Base-by-base conservation (phyloP, 352 stramenopile genomes). In the Saprolegnia parasitica region DNA sequence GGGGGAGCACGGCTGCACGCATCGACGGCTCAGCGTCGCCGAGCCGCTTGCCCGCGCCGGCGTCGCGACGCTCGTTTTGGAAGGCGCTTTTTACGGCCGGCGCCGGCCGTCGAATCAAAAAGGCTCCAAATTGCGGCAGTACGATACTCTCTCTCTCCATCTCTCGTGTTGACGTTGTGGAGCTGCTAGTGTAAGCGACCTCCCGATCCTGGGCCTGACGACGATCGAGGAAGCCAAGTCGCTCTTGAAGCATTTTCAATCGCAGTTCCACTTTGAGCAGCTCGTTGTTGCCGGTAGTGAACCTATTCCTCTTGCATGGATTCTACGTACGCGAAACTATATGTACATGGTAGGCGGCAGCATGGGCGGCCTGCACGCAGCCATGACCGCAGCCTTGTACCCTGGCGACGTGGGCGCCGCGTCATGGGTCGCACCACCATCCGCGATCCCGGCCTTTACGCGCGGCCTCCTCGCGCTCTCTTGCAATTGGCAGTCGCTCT, bases 181-280 rank as follows among this genome's bases (percentile, higher is more conserved):
- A 46, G 13, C 40, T 15, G 32, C 54, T 62, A 87, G 81, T n/a
- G 83, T 90, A 20, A 88, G 76, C 32, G 84, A 93, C 50, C 65
- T 93, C 20, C 81, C 84, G 1, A 88, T 91, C 24, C 68, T 93
- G 9, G 84, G 84, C 0, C 80, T 91, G 75, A 81, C 84, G 15
- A 93, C 84, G 4, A 93, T 93, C n/a, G 83, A 90, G 68, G 84
- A 93, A 71, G 76, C 84, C 71, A 93, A 93, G 66, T 91, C 83
- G 18, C 71, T 93, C 57, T 67, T 93, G n/a, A 70, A 74, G 35
- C 75, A 90, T 49, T 90, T 89, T 60, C 76, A 82, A 55, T 61
- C 81, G 26, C 46, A 78, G 29, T 76, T 79, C 50, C 72, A 75
- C 0, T 91, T 83, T 68, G 77, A 81, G 10, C 79, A 86, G 64